Evolutionary conservation across 1,284 basidiomycete species (phyloP).

Genomic region (Termitomyces sp.): DNA sequence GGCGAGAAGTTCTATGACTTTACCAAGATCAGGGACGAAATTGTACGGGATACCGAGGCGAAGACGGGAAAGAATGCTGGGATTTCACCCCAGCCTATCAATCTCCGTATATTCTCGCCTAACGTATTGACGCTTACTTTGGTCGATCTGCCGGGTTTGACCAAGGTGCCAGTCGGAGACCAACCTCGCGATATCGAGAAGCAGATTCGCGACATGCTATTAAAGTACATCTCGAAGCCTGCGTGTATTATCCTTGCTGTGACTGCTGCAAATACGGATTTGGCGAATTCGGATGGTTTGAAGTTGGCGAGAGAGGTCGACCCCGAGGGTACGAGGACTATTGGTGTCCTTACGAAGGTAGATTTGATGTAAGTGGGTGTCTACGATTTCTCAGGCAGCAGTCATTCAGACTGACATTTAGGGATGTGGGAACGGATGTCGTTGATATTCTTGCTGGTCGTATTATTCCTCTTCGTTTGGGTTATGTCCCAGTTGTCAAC

Average conservation of each 20-base stretch:
- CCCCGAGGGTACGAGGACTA: conserved; percentile 92
- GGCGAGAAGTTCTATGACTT: conserved; percentile 98
- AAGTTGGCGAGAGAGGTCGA: conserved; percentile 97
- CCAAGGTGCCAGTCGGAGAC: conserved; percentile 96
- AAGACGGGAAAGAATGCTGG: conserved; percentile 98
- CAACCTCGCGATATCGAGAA: conserved; percentile 97
- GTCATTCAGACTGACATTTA: conserved; percentile 26
- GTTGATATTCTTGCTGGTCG: conserved; percentile 98
- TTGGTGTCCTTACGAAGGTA: conserved; percentile 97
- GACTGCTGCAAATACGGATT: conserved; percentile 92
- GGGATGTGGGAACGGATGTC: conserved; percentile 96
- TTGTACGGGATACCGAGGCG: conserved; percentile 93
- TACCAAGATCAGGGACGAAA: conserved; percentile 93
- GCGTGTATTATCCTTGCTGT: conserved; percentile 91
- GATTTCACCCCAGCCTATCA: conserved; percentile 94
- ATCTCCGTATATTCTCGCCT: conserved; percentile 93
- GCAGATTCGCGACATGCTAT: conserved; percentile 95
- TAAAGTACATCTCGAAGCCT: conserved; percentile 94
- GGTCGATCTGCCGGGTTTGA: conserved; percentile 95
- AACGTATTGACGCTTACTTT: conserved; percentile 95
- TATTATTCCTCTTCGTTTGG: conserved; percentile 88
- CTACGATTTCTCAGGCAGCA: not conserved
- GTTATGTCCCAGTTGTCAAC: conserved; percentile 97
- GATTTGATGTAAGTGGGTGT: conserved; percentile 86
- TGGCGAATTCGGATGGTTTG: conserved; percentile 97